A percentile compares a stretch with the other conserved stretches of the same genome.
Evolutionary conservation across 306 rosid species (phyloP).

Genomic region (Vigna mungo): DNA sequence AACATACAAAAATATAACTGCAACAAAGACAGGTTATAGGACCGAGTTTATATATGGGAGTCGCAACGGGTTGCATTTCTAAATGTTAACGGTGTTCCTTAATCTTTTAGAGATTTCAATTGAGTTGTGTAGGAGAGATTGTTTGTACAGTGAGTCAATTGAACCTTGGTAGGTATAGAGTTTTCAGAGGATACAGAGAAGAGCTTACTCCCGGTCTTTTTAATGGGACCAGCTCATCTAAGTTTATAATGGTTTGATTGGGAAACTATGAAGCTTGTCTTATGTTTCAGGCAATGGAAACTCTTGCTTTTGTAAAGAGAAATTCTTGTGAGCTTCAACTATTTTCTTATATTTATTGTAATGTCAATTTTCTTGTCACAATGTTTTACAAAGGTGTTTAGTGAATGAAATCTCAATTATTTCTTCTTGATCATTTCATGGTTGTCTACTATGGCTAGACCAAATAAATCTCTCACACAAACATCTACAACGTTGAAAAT

Average conservation of each 20-base stretch:
- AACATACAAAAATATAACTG: conserved; percentile 53
- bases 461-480: background rate
- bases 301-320: conserved; percentile 35
- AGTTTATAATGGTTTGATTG: conserved; percentile 35
- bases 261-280: background rate
- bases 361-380: background rate
- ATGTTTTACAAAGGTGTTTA: background rate
- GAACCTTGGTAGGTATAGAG: conserved; percentile 58
- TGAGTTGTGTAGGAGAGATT: conserved; percentile 43
- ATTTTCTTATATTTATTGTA: background rate
- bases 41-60: conserved; percentile 55
- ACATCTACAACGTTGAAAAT: too few species aligned
- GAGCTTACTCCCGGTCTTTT: conserved; percentile 62
- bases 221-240: conserved; percentile 53
- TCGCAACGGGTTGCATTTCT: conserved; percentile 67
- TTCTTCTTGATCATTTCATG: background rate
- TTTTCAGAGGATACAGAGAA: conserved; percentile 49
- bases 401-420: conserved; percentile 4
- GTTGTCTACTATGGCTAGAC: background rate
- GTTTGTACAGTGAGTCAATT: conserved; percentile 59
- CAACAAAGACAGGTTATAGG: conserved; percentile 46
- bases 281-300: conserved; percentile 23
- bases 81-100: conserved; percentile 5
- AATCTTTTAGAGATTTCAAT: conserved; percentile 12
- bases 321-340: background rate